phyloP scores from a whole-genome alignment of 495 filamentous ascomycete species.

The Trichocladium uniseriatum region DNA sequence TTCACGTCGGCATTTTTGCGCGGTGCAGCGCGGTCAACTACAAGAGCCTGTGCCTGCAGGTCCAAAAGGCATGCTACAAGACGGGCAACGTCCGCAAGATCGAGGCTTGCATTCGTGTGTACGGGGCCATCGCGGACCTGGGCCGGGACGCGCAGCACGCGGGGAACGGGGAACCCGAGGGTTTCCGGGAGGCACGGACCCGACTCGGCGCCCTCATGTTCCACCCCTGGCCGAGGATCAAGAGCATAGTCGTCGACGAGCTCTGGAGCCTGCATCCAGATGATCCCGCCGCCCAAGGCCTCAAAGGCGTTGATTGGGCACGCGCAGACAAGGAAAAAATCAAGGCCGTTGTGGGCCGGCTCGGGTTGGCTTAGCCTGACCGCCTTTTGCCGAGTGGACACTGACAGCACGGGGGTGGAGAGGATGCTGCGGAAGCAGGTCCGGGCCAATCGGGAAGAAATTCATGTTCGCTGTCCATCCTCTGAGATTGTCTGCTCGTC shows the following conservation, averaged over 20 bases:
- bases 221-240: conserved; percentile 41
- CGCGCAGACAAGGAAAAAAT: conserved; percentile 30
- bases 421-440: conserved; percentile 2
- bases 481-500: background rate
- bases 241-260: conserved; percentile 38
- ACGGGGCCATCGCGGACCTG: conserved; percentile 49
- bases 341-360: conserved; percentile 23
- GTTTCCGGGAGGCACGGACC: conserved; percentile 29
- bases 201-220: conserved; percentile 37
- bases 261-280: conserved; percentile 31
- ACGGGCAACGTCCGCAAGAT: conserved; percentile 69
- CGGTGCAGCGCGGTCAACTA: conserved; percentile 19
- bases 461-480: background rate
- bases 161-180: conserved; percentile 22
- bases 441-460: conserved; percentile 3
- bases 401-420: background rate
- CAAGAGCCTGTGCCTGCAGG: conserved; percentile 52
- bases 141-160: conserved; percentile 3
- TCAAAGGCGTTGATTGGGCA: conserved; percentile 36
- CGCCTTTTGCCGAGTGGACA: conserved; percentile 1
- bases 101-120: conserved; percentile 66
- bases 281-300: conserved; percentile 12
- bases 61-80: conserved; percentile 75
- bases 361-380: conserved; percentile 20
- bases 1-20: conserved; percentile 46